phyloP scores from a whole-genome alignment of 805 yeast genomes.

The Kodamaea laetipori region DNA sequence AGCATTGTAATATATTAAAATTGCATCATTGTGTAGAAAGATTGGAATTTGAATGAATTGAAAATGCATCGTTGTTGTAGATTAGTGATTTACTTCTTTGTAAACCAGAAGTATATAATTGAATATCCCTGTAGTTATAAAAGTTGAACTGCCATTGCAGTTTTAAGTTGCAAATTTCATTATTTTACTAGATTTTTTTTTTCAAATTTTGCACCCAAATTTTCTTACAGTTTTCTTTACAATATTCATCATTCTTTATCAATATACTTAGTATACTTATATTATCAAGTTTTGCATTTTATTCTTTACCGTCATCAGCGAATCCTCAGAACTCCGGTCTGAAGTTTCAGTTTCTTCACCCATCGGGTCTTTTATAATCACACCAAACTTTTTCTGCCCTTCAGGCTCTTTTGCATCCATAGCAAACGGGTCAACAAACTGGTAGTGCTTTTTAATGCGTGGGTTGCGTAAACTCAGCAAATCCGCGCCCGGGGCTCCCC shows the following conservation, averaged over 20 bases:
- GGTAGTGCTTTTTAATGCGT: slow-evolving; percentile 31
- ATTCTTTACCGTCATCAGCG: slow-evolving; percentile 4
- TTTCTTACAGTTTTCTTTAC: too few relatives aligned
- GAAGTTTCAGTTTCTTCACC: slow-evolving; percentile 7
- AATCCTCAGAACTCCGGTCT: slow-evolving; percentile 8
- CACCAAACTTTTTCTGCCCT: slow-evolving; percentile 9
- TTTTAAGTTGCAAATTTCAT: too few relatives aligned
- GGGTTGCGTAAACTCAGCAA: slow-evolving; percentile 29
- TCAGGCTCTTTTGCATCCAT: not conserved
- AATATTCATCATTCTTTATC: too few relatives aligned
- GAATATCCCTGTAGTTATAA: too few relatives aligned
- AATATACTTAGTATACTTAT: not conserved
- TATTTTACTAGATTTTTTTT: too few relatives aligned
- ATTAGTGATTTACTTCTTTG: too few relatives aligned
- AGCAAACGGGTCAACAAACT: slow-evolving; percentile 15
- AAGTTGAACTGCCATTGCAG: too few relatives aligned
- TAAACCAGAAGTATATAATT: too few relatives aligned
- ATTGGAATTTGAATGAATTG: too few relatives aligned
- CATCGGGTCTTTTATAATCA: slow-evolving; percentile 6
- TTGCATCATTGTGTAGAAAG: too few relatives aligned
- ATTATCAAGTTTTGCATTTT: slow-evolving; percentile 6
- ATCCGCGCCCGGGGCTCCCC: slow-evolving; percentile 18
- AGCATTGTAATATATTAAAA: not conserved
- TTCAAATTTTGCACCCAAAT: too few relatives aligned
- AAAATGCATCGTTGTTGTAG: too few relatives aligned